Evolutionary conservation across 192 early-diverging fungal genomes (phyloP).

Genomic region (Geosiphon pyriformis): DNA sequence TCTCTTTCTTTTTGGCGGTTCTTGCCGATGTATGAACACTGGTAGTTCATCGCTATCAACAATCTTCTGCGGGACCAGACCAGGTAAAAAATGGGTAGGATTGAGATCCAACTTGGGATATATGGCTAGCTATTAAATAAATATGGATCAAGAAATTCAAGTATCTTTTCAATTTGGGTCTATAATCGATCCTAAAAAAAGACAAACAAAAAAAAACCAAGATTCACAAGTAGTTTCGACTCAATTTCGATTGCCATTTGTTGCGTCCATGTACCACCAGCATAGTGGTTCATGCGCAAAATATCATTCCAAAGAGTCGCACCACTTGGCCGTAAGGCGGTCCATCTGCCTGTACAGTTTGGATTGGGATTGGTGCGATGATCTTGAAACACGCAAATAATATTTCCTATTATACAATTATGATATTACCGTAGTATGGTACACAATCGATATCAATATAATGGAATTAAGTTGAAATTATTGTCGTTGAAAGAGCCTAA

Average conservation of each 20-base stretch:
- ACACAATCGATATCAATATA: background rate
- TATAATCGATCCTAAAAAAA: no score
- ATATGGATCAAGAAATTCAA: background rate
- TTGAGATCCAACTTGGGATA: background rate
- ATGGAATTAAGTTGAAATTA: background rate
- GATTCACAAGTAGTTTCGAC: background rate
- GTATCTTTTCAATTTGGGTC: no score
- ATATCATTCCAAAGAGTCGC: background rate
- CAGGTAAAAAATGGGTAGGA: background rate
- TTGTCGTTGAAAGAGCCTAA: background rate
- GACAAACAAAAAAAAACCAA: background rate
- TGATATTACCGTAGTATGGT: background rate
- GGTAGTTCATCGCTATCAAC: background rate
- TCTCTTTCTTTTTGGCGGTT: background rate
- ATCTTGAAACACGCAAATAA: background rate
- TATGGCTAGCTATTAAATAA: background rate
- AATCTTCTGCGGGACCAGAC: background rate
- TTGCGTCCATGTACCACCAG: background rate
- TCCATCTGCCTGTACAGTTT: background rate
- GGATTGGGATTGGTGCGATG: background rate
- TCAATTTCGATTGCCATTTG: background rate
- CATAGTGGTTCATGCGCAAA: background rate
- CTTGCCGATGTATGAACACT: background rate
- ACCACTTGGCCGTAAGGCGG: background rate
- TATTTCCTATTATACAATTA: background rate